These are phyloP conservation scores for Coemansia sp. DNA, from an alignment of 192 early-diverging fungal species.

Conservation along the genomic window DNA sequence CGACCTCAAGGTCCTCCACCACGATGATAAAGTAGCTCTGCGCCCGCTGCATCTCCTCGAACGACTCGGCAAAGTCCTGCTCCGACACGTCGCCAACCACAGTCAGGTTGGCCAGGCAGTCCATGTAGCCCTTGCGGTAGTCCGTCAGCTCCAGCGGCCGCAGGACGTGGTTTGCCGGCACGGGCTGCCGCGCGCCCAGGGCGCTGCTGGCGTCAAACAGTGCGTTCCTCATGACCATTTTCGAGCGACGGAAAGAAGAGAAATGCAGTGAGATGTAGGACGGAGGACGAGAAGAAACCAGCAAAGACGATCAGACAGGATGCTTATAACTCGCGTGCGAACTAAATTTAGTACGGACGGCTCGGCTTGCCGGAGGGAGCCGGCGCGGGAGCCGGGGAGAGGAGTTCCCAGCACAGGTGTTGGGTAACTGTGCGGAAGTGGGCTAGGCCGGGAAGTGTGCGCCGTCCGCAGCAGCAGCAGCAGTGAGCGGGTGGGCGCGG, in stretches of 20 bases:
- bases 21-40: conserved; percentile 74
- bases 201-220: conserved; percentile 47
- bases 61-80: conserved; percentile 68
- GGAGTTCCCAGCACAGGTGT: too few species aligned
- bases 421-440: too few species aligned
- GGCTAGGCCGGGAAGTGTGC: too few species aligned
- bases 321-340: too few species aligned
- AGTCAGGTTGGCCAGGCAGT: conserved; percentile 71
- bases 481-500: too few species aligned
- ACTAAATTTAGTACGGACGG: too few species aligned
- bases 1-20: conserved; percentile 57
- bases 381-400: too few species aligned
- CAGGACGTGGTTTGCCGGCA: conserved; percentile 65
- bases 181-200: conserved; percentile 62
- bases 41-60: conserved; percentile 65
- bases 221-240: conserved; percentile 36
- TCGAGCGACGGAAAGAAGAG: background rate
- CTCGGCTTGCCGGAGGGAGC: too few species aligned
- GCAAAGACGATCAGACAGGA: too few species aligned
- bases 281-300: too few species aligned
- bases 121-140: conserved; percentile 68
- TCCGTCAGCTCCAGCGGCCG: conserved; percentile 73
- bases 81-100: conserved; percentile 68
- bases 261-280: background rate
- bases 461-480: too few species aligned